Percentiles rank a stretch among this genome's conserved stretches.
Conservation (phyloP, 2,329 filamentous ascomycete species). For the Fusarium buxicola region DNA sequence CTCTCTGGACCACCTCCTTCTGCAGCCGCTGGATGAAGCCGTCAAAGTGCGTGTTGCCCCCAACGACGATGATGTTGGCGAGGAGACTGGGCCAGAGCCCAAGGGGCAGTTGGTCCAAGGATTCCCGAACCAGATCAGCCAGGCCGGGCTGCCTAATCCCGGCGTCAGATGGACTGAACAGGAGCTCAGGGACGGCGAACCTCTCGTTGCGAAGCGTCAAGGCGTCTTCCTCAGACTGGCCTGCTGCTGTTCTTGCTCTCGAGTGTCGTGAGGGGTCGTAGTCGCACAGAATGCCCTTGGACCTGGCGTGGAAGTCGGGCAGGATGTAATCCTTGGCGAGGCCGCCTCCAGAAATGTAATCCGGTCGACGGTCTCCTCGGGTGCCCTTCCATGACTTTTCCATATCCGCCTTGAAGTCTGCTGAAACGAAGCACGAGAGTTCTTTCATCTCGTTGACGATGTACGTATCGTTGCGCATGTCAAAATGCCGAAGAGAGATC, state of each 20-base stretch:
- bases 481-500: constrained; percentile 90
- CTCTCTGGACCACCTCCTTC: constrained; percentile 76
- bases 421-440: constrained; percentile 82
- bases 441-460: constrained; percentile 98
- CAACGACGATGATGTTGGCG: constrained; percentile 89
- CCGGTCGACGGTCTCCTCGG: constrained; percentile 65
- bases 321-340: constrained; percentile 93
- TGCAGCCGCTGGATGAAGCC: constrained; percentile 86
- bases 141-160: constrained; percentile 87
- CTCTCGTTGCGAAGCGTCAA: constrained; percentile 91
- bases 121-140: constrained; percentile 84
- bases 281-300: constrained; percentile 77
- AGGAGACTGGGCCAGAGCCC: constrained; percentile 86
- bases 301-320: constrained; percentile 76
- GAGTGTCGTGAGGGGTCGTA: constrained; percentile 77
- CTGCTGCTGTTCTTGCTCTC: constrained; percentile 59
- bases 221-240: constrained; percentile 74
- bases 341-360: constrained; percentile 63
- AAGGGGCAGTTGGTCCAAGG: constrained; percentile 78
- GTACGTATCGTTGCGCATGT: constrained; percentile 93
- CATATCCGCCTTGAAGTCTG: constrained; percentile 80
- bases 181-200: constrained; percentile 87
- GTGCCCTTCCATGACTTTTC: constrained; percentile 88
- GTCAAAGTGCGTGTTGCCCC: constrained; percentile 82
- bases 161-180: constrained; percentile 89